A percentile compares a stretch with the other conserved stretches of the same genome.
Conservation (phyloP, 768 basidiomycete species). For the Trametopsis cervina region DNA sequence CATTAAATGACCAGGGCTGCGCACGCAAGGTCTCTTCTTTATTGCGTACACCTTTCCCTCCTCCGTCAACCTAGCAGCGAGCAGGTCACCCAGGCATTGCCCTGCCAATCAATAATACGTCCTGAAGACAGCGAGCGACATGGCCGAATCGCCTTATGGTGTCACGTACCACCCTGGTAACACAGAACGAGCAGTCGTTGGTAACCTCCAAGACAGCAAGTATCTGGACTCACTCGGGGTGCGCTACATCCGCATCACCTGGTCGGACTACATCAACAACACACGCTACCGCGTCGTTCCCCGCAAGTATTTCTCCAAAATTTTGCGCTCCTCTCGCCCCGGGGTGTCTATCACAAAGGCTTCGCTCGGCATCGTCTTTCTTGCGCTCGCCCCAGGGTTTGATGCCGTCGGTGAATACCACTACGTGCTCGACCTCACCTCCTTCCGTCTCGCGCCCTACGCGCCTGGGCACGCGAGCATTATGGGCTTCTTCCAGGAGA, state of each 20-base stretch:
- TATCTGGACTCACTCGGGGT: conserved; percentile 14
- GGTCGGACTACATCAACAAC: conserved; percentile 58
- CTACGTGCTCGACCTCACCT: conserved; percentile 50
- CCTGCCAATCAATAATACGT: too few relatives aligned
- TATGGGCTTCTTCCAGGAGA: conserved; percentile 66
- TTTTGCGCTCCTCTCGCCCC: conserved; percentile 46
- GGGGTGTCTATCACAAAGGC: conserved; percentile 45
- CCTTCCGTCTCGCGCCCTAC: conserved; percentile 47
- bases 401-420: conserved; percentile 49
- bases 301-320: conserved; percentile 41
- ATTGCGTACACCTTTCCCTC: too few relatives aligned
- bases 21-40: background rate
- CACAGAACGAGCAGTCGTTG: background rate
- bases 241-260: conserved; percentile 34
- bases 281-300: conserved; percentile 60
- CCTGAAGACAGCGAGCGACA: too few relatives aligned
- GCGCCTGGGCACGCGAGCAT: conserved; percentile 52
- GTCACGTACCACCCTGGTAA: conserved; percentile 5
- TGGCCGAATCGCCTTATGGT: conserved; percentile 2
- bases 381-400: conserved; percentile 43
- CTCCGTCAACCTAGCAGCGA: too few relatives aligned
- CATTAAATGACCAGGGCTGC: background rate
- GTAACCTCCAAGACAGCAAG: background rate
- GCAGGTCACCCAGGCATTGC: too few relatives aligned
- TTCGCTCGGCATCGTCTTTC: conserved; percentile 39